Evolutionary conservation across 148 eudicot species (phyloP).

Genomic region (Vaccinium darrowii): DNA sequence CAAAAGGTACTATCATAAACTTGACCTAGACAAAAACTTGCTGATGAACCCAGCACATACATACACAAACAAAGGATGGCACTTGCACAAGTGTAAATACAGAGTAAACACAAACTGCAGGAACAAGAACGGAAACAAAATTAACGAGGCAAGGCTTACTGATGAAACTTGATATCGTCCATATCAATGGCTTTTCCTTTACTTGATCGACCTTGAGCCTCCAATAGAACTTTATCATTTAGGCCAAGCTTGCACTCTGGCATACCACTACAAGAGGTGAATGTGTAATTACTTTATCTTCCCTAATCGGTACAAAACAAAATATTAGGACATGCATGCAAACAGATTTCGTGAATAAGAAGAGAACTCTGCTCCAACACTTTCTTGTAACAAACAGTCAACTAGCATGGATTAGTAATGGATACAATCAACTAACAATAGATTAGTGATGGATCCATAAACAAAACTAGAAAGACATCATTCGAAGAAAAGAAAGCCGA

Average conservation of each 20-base stretch:
- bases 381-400: background rate
- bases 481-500: background rate
- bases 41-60: background rate
- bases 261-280: constrained; percentile 81
- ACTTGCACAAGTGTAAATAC: constrained; percentile 51
- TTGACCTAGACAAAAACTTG: background rate
- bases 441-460: background rate
- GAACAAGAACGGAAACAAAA: background rate
- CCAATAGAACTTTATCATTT: constrained; percentile 82
- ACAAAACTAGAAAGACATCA: background rate
- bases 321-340: background rate
- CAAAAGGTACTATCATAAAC: constrained; percentile 2
- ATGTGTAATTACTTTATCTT: constrained; percentile 8
- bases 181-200: constrained; percentile 92
- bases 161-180: constrained; percentile 96
- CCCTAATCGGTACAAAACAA: background rate
- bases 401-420: background rate
- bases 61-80: background rate
- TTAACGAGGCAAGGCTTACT: constrained; percentile 40
- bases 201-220: constrained; percentile 82
- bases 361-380: background rate
- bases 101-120: background rate
- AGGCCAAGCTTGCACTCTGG: constrained; percentile 99
- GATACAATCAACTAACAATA: background rate
- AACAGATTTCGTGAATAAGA: background rate